A percentile compares a stretch with the other conserved stretches of the same genome.
phyloP scores from a whole-genome alignment of 805 yeast genomes.

The Lipomyces sp. region DNA sequence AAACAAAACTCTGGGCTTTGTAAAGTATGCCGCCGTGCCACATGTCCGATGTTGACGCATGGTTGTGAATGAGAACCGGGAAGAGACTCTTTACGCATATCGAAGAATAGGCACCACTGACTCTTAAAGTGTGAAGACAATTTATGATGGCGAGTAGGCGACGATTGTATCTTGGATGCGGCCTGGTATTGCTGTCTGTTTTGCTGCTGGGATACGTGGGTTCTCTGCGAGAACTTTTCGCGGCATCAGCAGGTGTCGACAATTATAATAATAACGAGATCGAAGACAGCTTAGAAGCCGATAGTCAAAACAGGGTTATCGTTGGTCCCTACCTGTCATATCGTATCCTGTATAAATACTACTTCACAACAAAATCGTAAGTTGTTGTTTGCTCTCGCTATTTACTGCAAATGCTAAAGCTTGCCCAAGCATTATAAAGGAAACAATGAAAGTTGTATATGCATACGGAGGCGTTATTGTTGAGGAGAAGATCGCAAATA shows the following conservation, averaged over 20 bases:
- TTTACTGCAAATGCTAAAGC: neutral
- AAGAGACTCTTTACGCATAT: neutral
- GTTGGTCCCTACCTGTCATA: neutral
- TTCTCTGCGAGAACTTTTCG: neutral
- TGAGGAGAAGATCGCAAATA: neutral
- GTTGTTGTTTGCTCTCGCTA: neutral
- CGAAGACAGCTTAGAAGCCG: slow-evolving; percentile 1
- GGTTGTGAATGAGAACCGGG: neutral
- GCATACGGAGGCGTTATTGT: slow-evolving; percentile 1
- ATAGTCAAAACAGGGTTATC: neutral
- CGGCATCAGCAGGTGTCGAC: neutral
- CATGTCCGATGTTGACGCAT: slow-evolving; percentile 1
- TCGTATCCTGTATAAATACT: neutral
- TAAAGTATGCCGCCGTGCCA: neutral
- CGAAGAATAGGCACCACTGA: neutral
- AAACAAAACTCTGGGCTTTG: neutral
- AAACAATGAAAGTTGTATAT: neutral
- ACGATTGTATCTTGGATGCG: neutral
- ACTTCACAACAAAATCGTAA: slow-evolving; percentile 1
- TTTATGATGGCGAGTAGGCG: neutral
- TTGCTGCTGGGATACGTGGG: neutral
- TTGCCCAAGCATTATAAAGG: neutral
- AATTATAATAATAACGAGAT: neutral
- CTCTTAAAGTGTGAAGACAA: neutral
- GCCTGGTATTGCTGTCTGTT: neutral